Percentiles rank a stretch among this genome's conserved stretches.
phyloP scores from a whole-genome alignment of 495 filamentous ascomycete species.

The Aspergillus funiculosus region DNA sequence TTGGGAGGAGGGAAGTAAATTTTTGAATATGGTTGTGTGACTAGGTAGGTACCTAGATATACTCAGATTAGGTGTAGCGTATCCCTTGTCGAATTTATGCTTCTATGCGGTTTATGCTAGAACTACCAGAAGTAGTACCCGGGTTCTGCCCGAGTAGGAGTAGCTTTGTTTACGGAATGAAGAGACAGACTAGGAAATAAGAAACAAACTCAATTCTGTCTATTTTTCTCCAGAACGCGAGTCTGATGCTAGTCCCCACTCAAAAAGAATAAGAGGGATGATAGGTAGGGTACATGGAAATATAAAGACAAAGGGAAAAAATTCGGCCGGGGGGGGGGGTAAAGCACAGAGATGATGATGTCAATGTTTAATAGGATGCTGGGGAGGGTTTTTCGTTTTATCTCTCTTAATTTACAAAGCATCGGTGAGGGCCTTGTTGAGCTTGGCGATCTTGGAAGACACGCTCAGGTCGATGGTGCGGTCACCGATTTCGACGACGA shows the following conservation, averaged over 20 bases:
- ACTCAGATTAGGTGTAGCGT: neutral
- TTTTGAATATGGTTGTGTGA: too few relatives aligned
- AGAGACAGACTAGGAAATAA: neutral
- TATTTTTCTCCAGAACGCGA: constrained; percentile 17
- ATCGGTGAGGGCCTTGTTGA: constrained; percentile 98
- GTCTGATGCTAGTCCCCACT: constrained; percentile 17
- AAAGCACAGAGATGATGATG: neutral
- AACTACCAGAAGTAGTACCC: too few relatives aligned
- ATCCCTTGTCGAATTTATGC: too few relatives aligned
- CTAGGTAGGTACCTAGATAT: neutral
- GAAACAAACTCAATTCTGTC: constrained; percentile 18
- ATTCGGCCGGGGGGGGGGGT: neutral
- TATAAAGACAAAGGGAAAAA: neutral
- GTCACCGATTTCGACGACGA: constrained; percentile 95
- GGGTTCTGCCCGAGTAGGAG: too few relatives aligned
- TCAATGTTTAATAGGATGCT: too few relatives aligned
- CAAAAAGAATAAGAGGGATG: neutral
- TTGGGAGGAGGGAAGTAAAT: too few relatives aligned
- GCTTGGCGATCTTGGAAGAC: constrained; percentile 87
- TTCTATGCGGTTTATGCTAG: too few relatives aligned
- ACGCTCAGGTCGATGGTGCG: constrained; percentile 97
- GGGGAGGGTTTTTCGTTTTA: too few relatives aligned
- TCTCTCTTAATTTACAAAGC: constrained; percentile 69
- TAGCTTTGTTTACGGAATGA: too few relatives aligned
- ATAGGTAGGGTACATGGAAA: constrained; percentile 2